A percentile compares a stretch with the other conserved stretches of the same genome.
Evolutionary conservation across 257 asterid genomes (phyloP).

Genomic region (Solanum bulbocastanum): DNA sequence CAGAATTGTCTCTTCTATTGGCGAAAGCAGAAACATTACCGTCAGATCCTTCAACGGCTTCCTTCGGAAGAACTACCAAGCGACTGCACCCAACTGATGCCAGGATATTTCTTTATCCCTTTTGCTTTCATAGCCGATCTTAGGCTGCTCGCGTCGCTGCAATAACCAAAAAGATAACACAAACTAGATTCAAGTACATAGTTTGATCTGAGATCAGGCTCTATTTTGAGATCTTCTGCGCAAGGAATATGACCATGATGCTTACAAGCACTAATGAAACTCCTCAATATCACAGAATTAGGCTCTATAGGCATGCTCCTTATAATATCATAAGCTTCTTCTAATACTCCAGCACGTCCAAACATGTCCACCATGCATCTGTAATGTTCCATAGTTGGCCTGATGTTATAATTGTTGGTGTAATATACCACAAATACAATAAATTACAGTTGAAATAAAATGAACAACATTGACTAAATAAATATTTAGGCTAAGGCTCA

Average conservation of each 20-base stretch:
- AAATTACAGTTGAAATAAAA: too few species aligned
- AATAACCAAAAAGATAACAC: constrained; percentile 16
- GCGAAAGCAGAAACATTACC: neutral
- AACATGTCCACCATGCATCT: constrained; percentile 75
- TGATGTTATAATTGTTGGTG: constrained; percentile 14
- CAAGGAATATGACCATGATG: constrained; percentile 24
- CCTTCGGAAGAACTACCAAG: constrained; percentile 6
- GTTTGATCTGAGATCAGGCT: constrained; percentile 57
- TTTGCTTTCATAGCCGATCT: constrained; percentile 36
- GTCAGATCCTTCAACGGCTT: neutral
- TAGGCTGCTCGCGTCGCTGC: constrained; percentile 9
- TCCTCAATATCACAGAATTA: constrained; percentile 49
- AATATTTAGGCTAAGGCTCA: too few species aligned
- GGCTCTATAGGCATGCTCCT: constrained; percentile 53
- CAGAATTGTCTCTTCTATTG: neutral
- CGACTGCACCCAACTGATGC: constrained; percentile 43
- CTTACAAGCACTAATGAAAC: constrained; percentile 60
- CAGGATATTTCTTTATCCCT: constrained; percentile 50
- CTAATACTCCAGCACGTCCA: constrained; percentile 56
- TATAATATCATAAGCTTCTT: constrained; percentile 55
- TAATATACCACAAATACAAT: too few species aligned
- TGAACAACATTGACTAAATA: too few species aligned
- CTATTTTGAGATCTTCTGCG: constrained; percentile 29
- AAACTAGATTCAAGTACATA: constrained; percentile 48
- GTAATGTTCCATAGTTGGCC: constrained; percentile 67